Evolutionary conservation across 2,329 filamentous ascomycete species (phyloP), one percentile per base, ranked within the genome.

Genomic region (Xylaria hypoxylon): DNA sequence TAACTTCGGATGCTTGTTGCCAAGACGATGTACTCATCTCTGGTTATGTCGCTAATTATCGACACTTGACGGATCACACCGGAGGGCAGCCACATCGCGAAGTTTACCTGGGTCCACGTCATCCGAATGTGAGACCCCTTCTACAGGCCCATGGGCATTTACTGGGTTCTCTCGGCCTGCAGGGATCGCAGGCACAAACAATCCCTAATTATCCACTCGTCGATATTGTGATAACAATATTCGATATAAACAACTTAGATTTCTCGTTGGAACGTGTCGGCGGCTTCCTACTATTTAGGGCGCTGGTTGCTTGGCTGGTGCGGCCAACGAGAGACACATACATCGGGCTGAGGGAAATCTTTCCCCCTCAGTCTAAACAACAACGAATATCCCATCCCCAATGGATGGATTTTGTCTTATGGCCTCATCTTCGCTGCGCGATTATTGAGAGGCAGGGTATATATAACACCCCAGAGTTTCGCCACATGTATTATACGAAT

Each of bases 401-500:
- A 48, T 79, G 78, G 75, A 72, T 82, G 35, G 73, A 79, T 59
- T 71, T 77, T 6, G 62, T 78, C 22, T 62, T 78, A 13, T 79
- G 77, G 76, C 72, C 73, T 26, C 71, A 74, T 40, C 68, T 82
- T 28, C 77, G 78, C 62, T 77, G 79, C 58, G 75, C 72, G 45
- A 72, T 78, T 52, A 79, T 80, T 26, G 71, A 76, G 52, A 76
- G 76, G 24, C 80, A 79, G 62, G 72, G 76, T 17, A 56, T 75
- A 4, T 82, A 81, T 62, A 76, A 75, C 45, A 81, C 76, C 7
- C 73, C 76, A 2, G 78, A 81, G 57, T 81, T 81, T 48, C 74
- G 75, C 45, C 72, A 74, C 59, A 52, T 78, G 44, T 81, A 80
- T 68, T 75, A 71, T 48, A 69, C 71, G 42, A 77, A 73, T 59